Evolutionary conservation across 768 basidiomycete species (phyloP).

Genomic region (Ramaria sp.): DNA sequence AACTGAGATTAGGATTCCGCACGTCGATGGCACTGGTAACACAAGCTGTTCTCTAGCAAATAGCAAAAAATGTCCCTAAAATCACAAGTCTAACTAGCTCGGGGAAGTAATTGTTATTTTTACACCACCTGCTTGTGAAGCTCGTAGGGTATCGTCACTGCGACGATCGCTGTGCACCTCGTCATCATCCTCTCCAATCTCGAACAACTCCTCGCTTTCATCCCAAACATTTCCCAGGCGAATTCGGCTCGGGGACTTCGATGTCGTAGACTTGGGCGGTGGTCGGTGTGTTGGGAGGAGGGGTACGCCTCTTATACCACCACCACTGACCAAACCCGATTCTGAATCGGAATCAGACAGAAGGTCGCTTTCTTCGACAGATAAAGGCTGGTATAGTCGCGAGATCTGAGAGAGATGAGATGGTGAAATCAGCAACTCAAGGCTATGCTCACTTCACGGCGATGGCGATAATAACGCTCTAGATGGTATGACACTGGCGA

Average conservation of each 20-base stretch:
- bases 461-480: conserved; percentile 66
- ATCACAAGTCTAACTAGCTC: background rate
- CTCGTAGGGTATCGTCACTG: conserved; percentile 2
- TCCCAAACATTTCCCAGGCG: conserved; percentile 64
- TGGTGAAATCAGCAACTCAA: background rate
- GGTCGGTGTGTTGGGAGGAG: conserved; percentile 40
- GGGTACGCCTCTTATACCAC: conserved; percentile 41
- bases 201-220: conserved; percentile 62
- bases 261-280: conserved; percentile 6
- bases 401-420: conserved; percentile 40
- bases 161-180: conserved; percentile 27
- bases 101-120: conserved; percentile 6
- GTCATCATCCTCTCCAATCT: conserved; percentile 53
- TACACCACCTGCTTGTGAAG: background rate
- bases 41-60: background rate
- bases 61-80: background rate
- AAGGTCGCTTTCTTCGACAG: conserved; percentile 27
- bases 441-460: conserved; percentile 53
- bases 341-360: conserved; percentile 30
- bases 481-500: conserved; percentile 37
- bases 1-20: too few species aligned
- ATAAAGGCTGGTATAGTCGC: conserved; percentile 66
- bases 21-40: too few species aligned
- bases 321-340: conserved; percentile 33
- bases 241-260: conserved; percentile 19